phyloP scores from a whole-genome alignment of 2,329 filamentous ascomycete genomes.

The Scytalidium sp. region DNA sequence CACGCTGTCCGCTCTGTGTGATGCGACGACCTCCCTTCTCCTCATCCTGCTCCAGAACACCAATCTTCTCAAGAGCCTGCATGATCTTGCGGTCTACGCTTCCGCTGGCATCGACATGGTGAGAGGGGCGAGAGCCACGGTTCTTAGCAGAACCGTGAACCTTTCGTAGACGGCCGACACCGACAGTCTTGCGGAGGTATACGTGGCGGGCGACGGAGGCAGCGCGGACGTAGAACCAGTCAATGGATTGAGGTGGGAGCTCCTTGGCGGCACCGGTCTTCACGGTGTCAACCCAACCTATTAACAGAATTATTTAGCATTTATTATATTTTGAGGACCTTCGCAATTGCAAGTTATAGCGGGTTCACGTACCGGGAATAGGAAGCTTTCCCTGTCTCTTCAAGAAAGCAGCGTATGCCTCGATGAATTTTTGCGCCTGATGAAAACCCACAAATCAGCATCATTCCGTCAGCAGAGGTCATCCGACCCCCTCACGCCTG shows the following conservation, averaged over 20 bases:
- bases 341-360: background rate
- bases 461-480: conserved; percentile 72
- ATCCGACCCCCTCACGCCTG: conserved; percentile 70
- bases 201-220: conserved; percentile 96
- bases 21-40: conserved; percentile 98
- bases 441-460: conserved; percentile 55
- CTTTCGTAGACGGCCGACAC: conserved; percentile 96
- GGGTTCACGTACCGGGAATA: conserved; percentile 69
- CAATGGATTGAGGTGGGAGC: conserved; percentile 95
- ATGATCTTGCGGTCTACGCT: conserved; percentile 96
- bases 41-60: conserved; percentile 95
- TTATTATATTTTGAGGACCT: background rate
- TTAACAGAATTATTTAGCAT: conserved; percentile 15
- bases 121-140: conserved; percentile 84
- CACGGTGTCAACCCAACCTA: conserved; percentile 99
- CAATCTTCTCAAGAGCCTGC: conserved; percentile 98
- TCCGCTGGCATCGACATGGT: conserved; percentile 95
- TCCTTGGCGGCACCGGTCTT: conserved; percentile 97
- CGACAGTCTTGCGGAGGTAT: conserved; percentile 99
- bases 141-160: conserved; percentile 96
- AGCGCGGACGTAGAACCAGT: conserved; percentile 93
- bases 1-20: conserved; percentile 96
- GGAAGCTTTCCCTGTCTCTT: conserved; percentile 93
- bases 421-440: conserved; percentile 87
- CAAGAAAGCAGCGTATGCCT: conserved; percentile 82